These are phyloP conservation scores for Coelastrella sp. DNA, from an alignment of 139 green algal species.

Conservation along the genomic window DNA sequence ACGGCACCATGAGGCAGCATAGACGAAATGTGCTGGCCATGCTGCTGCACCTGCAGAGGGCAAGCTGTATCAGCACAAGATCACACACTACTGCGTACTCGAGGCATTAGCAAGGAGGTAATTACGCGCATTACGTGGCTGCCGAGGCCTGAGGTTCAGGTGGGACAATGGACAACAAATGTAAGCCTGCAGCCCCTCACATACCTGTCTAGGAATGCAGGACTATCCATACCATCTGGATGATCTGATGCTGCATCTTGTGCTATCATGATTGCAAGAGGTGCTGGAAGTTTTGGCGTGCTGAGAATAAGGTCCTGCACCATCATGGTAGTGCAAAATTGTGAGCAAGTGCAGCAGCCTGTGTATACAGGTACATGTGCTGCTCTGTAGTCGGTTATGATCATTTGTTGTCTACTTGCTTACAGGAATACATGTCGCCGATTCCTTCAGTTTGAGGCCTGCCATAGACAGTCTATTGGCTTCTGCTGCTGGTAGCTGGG, in stretches of 20 bases:
- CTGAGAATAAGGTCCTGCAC: conserved; percentile 30
- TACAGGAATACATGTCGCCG: conserved; percentile 14
- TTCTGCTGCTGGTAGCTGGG: neutral
- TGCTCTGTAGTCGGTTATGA: neutral
- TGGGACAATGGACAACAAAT: neutral
- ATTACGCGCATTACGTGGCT: too few species aligned
- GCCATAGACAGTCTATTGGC: neutral
- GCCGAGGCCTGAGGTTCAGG: too few species aligned
- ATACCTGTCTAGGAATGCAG: conserved; percentile 22
- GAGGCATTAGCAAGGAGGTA: too few species aligned
- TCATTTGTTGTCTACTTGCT: neutral
- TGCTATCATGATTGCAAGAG: conserved; percentile 4
- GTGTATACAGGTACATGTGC: neutral
- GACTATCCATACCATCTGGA: neutral
- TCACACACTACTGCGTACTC: too few species aligned
- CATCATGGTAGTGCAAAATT: neutral
- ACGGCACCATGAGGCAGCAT: neutral
- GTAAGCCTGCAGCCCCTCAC: neutral
- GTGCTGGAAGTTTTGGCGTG: neutral
- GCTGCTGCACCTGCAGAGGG: conserved; percentile 9
- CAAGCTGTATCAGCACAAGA: too few species aligned
- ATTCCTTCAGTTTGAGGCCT: neutral
- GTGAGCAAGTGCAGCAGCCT: neutral
- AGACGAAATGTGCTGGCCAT: conserved; percentile 24
- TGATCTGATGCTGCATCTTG: neutral